Conservation (phyloP, 768 basidiomycete species). For the Pleurotus djamor region DNA sequence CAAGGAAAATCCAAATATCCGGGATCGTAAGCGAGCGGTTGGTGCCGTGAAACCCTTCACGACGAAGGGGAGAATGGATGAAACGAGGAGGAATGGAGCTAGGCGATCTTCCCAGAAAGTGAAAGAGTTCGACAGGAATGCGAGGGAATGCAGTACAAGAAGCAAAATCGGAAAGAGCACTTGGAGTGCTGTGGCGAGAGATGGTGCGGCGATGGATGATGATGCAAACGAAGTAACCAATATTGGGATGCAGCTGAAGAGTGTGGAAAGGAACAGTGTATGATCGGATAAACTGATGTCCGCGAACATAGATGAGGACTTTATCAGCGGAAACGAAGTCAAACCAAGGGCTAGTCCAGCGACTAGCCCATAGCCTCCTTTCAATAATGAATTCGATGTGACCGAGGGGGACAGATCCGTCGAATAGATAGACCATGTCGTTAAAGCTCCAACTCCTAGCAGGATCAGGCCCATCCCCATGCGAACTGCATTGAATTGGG, state of each 20-base stretch:
- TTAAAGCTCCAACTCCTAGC: constrained; percentile 52
- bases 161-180: constrained; percentile 33
- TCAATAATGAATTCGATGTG: constrained; percentile 36
- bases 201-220: constrained; percentile 26
- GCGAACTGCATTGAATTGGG: constrained; percentile 81
- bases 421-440: constrained; percentile 54
- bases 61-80: constrained; percentile 59
- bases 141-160: constrained; percentile 64
- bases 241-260: constrained; percentile 36
- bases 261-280: constrained; percentile 43
- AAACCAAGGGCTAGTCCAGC: constrained; percentile 37
- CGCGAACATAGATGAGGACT: constrained; percentile 24
- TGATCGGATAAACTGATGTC: constrained; percentile 52
- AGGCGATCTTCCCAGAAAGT: constrained; percentile 97
- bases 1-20: constrained; percentile 71
- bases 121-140: constrained; percentile 93
- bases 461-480: constrained; percentile 74
- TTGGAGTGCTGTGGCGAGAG: constrained; percentile 22
- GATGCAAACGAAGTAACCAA: constrained; percentile 41
- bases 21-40: constrained; percentile 62
- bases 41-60: constrained; percentile 68
- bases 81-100: constrained; percentile 69
- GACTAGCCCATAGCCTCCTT: constrained; percentile 29
- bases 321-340: constrained; percentile 25
- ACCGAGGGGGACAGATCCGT: constrained; percentile 36